A percentile compares a stretch with the other conserved stretches of the same genome.
phyloP scores from a whole-genome alignment of 1,139 yeast genomes.

The Candida tropicalis region DNA sequence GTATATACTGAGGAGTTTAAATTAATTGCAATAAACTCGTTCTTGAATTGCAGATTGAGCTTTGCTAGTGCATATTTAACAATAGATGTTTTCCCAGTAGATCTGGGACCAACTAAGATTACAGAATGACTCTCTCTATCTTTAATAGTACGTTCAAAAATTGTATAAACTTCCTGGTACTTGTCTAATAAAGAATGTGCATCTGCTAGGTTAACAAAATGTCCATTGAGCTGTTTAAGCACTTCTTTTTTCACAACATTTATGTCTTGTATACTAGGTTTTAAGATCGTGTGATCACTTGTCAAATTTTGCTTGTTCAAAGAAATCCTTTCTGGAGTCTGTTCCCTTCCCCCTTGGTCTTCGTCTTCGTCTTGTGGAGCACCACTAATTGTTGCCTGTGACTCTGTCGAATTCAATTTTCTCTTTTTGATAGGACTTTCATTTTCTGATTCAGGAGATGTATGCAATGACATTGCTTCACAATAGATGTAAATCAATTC shows the following conservation, averaged over 20 bases:
- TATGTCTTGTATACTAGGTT: slow-evolving; percentile 18
- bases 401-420: not conserved
- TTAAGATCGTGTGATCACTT: not conserved
- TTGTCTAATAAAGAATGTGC: slow-evolving; percentile 30
- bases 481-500: no score
- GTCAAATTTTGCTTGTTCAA: no score
- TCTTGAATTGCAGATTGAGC: slow-evolving; percentile 39
- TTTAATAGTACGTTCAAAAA: slow-evolving; percentile 66
- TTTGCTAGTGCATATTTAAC: slow-evolving; percentile 58
- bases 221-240: slow-evolving; percentile 25
- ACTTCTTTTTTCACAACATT: slow-evolving; percentile 20
- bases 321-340: no score
- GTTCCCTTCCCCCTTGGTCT: no score
- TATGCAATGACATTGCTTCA: not conserved
- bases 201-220: slow-evolving; percentile 21
- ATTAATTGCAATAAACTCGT: slow-evolving; percentile 60
- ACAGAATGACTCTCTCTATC: slow-evolving; percentile 82
- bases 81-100: slow-evolving; percentile 72
- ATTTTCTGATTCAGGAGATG: not conserved
- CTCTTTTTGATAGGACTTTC: not conserved
- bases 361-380: not conserved
- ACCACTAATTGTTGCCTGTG: not conserved
- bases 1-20: slow-evolving; percentile 73
- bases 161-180: slow-evolving; percentile 51
- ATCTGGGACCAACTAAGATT: slow-evolving; percentile 77